These are phyloP conservation scores for Russula ochroleuca DNA, from an alignment of 768 basidiomycete species.

Conservation along the genomic window DNA sequence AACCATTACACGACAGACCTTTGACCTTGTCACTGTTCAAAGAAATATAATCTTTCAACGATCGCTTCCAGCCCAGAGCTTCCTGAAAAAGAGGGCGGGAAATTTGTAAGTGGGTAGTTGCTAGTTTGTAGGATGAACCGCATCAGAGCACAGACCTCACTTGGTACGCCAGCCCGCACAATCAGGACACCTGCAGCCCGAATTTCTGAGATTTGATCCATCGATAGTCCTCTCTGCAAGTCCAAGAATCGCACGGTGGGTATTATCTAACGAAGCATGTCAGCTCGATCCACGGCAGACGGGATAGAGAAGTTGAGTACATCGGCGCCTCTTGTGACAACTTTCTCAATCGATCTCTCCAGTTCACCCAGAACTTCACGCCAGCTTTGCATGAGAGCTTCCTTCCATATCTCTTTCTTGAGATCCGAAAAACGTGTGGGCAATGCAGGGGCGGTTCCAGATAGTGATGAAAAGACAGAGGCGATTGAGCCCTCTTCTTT, in stretches of 20 bases:
- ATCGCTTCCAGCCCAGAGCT: constrained; percentile 55
- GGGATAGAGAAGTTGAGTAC: constrained; percentile 35
- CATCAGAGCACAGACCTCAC: constrained; percentile 40
- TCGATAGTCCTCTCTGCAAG: constrained; percentile 45
- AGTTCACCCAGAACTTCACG: constrained; percentile 50
- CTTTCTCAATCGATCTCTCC: constrained; percentile 43
- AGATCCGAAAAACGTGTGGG: constrained; percentile 56
- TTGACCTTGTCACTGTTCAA: constrained; percentile 45
- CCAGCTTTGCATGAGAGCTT: constrained; percentile 50
- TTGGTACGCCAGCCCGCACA: constrained; percentile 52
- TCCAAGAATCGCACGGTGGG: constrained; percentile 47
- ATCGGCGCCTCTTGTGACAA: constrained; percentile 44
- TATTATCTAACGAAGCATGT: constrained; percentile 40
- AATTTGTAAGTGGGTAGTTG: background rate
- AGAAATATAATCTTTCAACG: constrained; percentile 51
- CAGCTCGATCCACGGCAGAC: background rate
- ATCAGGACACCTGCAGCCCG: constrained; percentile 53
- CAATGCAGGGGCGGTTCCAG: constrained; percentile 40
- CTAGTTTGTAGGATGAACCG: background rate
- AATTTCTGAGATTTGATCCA: constrained; percentile 42
- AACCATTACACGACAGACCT: constrained; percentile 36
- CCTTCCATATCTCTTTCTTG: constrained; percentile 52
- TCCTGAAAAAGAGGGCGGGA: constrained; percentile 37
- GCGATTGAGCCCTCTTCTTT: constrained; percentile 42
- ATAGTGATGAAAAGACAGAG: constrained; percentile 45